Percentiles rank a stretch among this genome's conserved stretches.
Evolutionary conservation across 805 yeast genomes (phyloP).

Genomic region (Candida maesae): DNA sequence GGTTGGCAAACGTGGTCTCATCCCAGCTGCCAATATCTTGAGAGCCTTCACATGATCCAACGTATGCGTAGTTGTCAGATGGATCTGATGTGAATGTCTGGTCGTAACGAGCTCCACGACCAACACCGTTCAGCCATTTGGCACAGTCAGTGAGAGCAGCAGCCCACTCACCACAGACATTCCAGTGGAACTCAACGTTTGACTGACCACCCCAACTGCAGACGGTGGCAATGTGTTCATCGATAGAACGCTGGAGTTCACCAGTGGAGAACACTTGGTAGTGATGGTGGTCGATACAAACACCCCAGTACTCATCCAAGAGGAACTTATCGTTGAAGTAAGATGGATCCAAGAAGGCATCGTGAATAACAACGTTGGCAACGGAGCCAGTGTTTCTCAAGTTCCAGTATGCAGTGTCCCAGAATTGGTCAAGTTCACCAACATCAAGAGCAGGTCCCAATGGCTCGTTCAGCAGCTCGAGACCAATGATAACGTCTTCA

Average conservation of each 20-base stretch:
- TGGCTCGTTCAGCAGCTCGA: slow-evolving; percentile 88
- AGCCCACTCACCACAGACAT: slow-evolving; percentile 82
- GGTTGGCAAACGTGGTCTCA: slow-evolving; percentile 46
- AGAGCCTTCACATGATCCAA: slow-evolving; percentile 60
- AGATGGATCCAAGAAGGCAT: slow-evolving; percentile 63
- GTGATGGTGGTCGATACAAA: slow-evolving; percentile 83
- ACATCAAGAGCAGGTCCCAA: slow-evolving; percentile 66
- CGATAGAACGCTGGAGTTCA: slow-evolving; percentile 56
- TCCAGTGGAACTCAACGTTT: slow-evolving; percentile 60
- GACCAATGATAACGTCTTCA: slow-evolving; percentile 73
- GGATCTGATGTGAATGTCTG: slow-evolving; percentile 39
- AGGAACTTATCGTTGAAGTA: slow-evolving; percentile 61
- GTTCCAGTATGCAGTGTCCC: slow-evolving; percentile 56
- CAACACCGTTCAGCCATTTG: slow-evolving; percentile 83
- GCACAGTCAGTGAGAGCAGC: slow-evolving; percentile 94
- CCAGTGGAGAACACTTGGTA: slow-evolving; percentile 76
- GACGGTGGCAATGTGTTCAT: slow-evolving; percentile 55
- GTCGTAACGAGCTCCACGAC: slow-evolving; percentile 77
- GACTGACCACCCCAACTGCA: slow-evolving; percentile 48
- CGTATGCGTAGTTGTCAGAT: slow-evolving; percentile 35
- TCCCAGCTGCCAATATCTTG: slow-evolving; percentile 56
- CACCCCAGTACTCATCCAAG: slow-evolving; percentile 49
- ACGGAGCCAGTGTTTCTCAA: slow-evolving; percentile 54
- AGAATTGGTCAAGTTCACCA: slow-evolving; percentile 55
- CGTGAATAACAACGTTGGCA: slow-evolving; percentile 70